phyloP scores from a whole-genome alignment of 306 rosid species.

The Lathyrus sativus region DNA sequence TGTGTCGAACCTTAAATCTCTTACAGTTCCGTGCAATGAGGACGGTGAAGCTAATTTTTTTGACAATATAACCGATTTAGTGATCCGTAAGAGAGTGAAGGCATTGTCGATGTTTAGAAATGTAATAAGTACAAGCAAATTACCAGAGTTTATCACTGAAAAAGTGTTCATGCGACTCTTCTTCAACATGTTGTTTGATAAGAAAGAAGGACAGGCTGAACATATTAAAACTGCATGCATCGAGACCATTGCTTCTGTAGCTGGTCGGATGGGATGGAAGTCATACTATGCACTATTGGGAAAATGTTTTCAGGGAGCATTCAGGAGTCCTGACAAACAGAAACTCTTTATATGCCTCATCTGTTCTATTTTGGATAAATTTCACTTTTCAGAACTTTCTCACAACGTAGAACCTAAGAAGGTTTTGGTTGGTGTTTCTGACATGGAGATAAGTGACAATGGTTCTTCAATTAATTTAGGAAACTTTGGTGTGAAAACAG shows the following conservation, averaged over 20 bases:
- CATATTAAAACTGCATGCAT: slow-evolving; percentile 79
- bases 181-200: slow-evolving; percentile 79
- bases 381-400: no score
- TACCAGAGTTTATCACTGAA: slow-evolving; percentile 67
- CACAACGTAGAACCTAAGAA: no score
- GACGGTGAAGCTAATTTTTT: slow-evolving; percentile 78
- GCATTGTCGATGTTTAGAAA: slow-evolving; percentile 73
- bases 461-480: slow-evolving; percentile 36
- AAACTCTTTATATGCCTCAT: no score
- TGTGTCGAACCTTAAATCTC: no score
- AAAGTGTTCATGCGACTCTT: slow-evolving; percentile 75
- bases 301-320: slow-evolving; percentile 71
- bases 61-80: slow-evolving; percentile 67
- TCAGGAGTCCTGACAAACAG: slow-evolving; percentile 53
- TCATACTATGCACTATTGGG: slow-evolving; percentile 70
- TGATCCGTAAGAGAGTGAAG: slow-evolving; percentile 83
- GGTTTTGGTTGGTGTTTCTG: slow-evolving; percentile 44
- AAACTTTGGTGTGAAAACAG: slow-evolving; percentile 39
- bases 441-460: slow-evolving; percentile 33
- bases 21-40: no score
- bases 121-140: no score
- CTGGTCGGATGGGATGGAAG: slow-evolving; percentile 83
- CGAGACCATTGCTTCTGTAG: slow-evolving; percentile 80
- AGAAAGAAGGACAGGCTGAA: slow-evolving; percentile 67
- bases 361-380: no score